These are phyloP conservation scores for Aspergillus bombycis DNA, from an alignment of 2,329 filamentous ascomycete genomes.

Conservation along the genomic window DNA sequence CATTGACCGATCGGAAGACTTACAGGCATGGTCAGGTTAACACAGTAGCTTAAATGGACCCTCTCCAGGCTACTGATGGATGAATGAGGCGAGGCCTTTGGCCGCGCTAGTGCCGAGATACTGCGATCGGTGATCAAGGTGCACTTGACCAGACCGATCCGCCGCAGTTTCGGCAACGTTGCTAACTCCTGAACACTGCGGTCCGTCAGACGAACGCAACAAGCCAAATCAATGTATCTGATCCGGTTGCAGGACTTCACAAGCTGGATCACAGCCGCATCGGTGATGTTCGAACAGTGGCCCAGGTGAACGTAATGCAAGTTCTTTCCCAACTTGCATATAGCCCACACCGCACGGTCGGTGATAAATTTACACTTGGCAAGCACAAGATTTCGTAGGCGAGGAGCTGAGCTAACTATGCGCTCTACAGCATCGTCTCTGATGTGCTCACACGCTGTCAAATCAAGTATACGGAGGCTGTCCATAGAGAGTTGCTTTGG, in stretches of 20 bases:
- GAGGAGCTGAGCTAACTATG: conserved; percentile 83
- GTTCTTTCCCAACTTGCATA: conserved; percentile 89
- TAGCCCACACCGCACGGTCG: conserved; percentile 82
- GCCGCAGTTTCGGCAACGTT: conserved; percentile 85
- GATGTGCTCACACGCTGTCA: conserved; percentile 83
- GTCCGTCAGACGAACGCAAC: conserved; percentile 87
- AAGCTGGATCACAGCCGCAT: conserved; percentile 80
- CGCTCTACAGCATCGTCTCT: conserved; percentile 85
- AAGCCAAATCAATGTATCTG: conserved; percentile 96
- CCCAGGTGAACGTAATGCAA: conserved; percentile 95
- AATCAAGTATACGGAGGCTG: conserved; percentile 86
- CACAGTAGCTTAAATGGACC: conserved; percentile 95
- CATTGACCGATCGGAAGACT: conserved; percentile 31
- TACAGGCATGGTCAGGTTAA: conserved; percentile 79
- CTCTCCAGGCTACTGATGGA: conserved; percentile 76
- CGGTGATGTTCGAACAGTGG: conserved; percentile 89
- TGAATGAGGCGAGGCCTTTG: conserved; percentile 57
- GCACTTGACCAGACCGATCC: conserved; percentile 95
- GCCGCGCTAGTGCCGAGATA: conserved; percentile 79
- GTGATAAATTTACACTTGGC: conserved; percentile 95
- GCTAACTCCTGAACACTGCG: conserved; percentile 82
- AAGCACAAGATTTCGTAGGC: conserved; percentile 87
- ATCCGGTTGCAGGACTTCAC: conserved; percentile 89
- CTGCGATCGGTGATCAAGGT: conserved; percentile 85
- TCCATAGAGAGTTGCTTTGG: conserved; percentile 74